These are phyloP conservation scores for Pulicaria dysenterica DNA, from an alignment of 129 eudicot species.

Conservation along the genomic window DNA sequence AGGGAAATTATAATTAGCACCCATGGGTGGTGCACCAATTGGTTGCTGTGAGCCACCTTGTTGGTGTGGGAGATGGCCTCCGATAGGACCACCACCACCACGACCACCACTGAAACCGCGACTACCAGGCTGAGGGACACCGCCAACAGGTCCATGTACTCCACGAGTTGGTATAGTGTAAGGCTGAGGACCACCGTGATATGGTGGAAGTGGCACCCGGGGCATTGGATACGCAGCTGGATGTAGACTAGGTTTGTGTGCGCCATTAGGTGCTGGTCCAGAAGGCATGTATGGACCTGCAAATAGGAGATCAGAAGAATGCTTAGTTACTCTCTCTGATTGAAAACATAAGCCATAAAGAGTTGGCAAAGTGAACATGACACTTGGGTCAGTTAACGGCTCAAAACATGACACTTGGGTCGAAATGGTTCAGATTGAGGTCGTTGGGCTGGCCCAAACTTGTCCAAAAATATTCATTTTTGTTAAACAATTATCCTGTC, in stretches of 20 bases:
- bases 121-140: slow-evolving; percentile 71
- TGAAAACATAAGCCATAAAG: too few relatives aligned
- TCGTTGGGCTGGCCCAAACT: too few relatives aligned
- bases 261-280: slow-evolving; percentile 64
- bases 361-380: too few relatives aligned
- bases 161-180: slow-evolving; percentile 89
- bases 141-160: slow-evolving; percentile 90
- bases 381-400: too few relatives aligned
- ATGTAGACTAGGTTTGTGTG: slow-evolving; percentile 73
- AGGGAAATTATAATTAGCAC: slow-evolving; percentile 69
- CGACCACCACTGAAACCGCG: slow-evolving; percentile 96
- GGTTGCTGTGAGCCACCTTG: slow-evolving; percentile 57
- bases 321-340: too few relatives aligned
- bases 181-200: slow-evolving; percentile 91
- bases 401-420: too few relatives aligned
- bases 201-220: slow-evolving; percentile 71
- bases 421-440: too few relatives aligned
- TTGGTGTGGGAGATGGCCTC: slow-evolving; percentile 73
- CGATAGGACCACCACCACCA: slow-evolving; percentile 55
- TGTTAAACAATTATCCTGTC: too few relatives aligned
- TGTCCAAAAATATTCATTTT: too few relatives aligned
- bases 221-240: slow-evolving; percentile 82
- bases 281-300: slow-evolving; percentile 72
- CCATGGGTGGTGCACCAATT: slow-evolving; percentile 55
- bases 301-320: background rate